These are phyloP conservation scores for Spirogloea muscicola DNA, from an alignment of 139 green algal species.

Conservation along the genomic window DNA sequence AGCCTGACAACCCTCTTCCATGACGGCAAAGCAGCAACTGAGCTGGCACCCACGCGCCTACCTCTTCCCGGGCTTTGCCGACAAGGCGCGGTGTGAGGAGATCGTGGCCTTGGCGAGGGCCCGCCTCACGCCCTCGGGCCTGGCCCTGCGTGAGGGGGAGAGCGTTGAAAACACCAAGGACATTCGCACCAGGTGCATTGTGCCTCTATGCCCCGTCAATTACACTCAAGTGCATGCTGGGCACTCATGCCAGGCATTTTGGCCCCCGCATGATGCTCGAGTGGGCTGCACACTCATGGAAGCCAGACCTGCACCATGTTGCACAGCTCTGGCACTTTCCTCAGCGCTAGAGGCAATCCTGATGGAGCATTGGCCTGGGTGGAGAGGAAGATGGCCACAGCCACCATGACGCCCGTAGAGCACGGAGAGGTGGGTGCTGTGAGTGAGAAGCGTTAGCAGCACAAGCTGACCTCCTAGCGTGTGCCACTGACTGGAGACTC, in stretches of 20 bases:
- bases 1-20: no score
- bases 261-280: no score
- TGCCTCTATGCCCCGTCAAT: no score
- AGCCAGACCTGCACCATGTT: no score
- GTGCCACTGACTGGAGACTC: no score
- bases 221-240: no score
- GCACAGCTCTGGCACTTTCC: constrained; percentile 52
- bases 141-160: constrained; percentile 40
- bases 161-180: constrained; percentile 11
- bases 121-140: constrained; percentile 22
- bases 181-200: constrained; percentile 34
- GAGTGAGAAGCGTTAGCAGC: no score
- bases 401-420: constrained; percentile 11
- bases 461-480: no score
- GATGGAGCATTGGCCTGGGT: constrained; percentile 39
- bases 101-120: constrained; percentile 16
- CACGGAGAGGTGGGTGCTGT: constrained; percentile 41
- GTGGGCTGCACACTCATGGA: no score
- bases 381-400: constrained; percentile 36
- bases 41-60: constrained; percentile 32
- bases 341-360: constrained; percentile 11
- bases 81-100: constrained; percentile 17
- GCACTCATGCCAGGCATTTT: no score
- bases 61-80: constrained; percentile 32
- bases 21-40: no score